Percentiles rank a stretch among this genome's conserved stretches.
Evolutionary conservation across 2,329 filamentous ascomycete genomes (phyloP).

Genomic region (Alternaria burnsii): DNA sequence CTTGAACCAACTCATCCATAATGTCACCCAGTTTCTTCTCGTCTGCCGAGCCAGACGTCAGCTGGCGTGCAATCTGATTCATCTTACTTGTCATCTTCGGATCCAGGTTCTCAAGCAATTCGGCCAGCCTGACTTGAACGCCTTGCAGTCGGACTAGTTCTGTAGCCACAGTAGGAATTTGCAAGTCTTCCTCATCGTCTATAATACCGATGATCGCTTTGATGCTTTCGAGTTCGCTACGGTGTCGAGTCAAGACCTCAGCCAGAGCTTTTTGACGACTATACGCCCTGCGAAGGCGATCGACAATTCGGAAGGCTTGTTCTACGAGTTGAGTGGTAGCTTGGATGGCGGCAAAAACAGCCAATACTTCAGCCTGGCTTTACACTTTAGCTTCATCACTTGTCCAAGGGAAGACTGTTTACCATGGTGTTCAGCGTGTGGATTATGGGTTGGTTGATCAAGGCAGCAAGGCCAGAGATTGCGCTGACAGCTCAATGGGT

Average conservation of each 20-base stretch:
- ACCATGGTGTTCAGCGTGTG: not conserved
- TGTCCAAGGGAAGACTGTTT: not conserved
- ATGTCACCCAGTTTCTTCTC: conserved; percentile 26
- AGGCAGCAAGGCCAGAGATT: not conserved
- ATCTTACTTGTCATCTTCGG: conserved; percentile 15
- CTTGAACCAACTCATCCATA: conserved; percentile 27
- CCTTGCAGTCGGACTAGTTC: not conserved
- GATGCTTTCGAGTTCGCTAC: not conserved
- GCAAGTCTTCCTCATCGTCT: not conserved
- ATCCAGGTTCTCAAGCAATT: conserved; percentile 1
- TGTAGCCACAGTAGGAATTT: not conserved
- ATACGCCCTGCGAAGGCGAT: conserved; percentile 23
- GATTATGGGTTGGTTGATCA: not conserved
- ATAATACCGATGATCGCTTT: not conserved
- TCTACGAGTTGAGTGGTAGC: conserved; percentile 15
- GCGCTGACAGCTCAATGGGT: not conserved
- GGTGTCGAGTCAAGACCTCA: not conserved
- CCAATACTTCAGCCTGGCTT: not conserved
- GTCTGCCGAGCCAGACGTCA: conserved; percentile 23
- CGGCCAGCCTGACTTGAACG: not conserved
- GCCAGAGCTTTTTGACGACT: conserved; percentile 20
- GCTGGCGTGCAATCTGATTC: conserved; percentile 23
- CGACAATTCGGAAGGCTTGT: conserved; percentile 17
- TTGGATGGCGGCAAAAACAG: not conserved
- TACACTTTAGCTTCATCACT: not conserved